Evolutionary conservation across 192 early-diverging fungal species (phyloP).

Genomic region (Mortierella claussenii): DNA sequence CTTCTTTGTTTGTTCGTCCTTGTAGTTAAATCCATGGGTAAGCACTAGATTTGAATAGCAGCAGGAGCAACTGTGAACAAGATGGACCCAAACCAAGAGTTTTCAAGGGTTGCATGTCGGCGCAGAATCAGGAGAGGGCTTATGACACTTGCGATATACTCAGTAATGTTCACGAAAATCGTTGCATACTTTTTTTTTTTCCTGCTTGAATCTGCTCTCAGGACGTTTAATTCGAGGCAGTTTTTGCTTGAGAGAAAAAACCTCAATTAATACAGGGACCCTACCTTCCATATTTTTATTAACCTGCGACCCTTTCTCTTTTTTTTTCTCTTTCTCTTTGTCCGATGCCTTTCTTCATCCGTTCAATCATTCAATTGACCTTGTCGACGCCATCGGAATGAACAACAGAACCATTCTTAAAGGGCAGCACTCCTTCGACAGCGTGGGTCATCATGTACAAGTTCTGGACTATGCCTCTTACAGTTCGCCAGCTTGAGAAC

Average conservation of each 20-base stretch:
- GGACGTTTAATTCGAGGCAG: too few relatives aligned
- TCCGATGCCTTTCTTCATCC: neutral
- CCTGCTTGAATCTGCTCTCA: too few relatives aligned
- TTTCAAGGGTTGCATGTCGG: neutral
- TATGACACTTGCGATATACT: conserved; percentile 18
- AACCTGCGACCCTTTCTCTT: conserved; percentile 12
- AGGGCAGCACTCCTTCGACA: conserved; percentile 80
- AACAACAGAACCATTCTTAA: conserved; percentile 81
- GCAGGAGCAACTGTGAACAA: neutral
- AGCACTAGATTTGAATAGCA: conserved; percentile 12
- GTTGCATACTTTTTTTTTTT: too few relatives aligned
- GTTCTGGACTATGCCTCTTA: conserved; percentile 81
- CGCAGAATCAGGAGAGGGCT: neutral
- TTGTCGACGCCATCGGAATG: neutral
- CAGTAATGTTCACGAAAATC: conserved; percentile 42
- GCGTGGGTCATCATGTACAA: conserved; percentile 89
- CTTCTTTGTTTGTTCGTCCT: too few relatives aligned
- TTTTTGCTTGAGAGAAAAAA: neutral
- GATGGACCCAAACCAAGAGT: neutral
- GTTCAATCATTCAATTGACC: conserved; percentile 1
- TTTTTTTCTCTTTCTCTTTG: conserved; percentile 4
- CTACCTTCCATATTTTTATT: conserved; percentile 23
- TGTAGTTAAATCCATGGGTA: conserved; percentile 57
- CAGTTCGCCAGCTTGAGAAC: conserved; percentile 79
- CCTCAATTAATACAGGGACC: neutral